Evolutionary conservation across 2,329 filamentous ascomycete species (phyloP).

Genomic region (Sporothrix euskadiensis): DNA sequence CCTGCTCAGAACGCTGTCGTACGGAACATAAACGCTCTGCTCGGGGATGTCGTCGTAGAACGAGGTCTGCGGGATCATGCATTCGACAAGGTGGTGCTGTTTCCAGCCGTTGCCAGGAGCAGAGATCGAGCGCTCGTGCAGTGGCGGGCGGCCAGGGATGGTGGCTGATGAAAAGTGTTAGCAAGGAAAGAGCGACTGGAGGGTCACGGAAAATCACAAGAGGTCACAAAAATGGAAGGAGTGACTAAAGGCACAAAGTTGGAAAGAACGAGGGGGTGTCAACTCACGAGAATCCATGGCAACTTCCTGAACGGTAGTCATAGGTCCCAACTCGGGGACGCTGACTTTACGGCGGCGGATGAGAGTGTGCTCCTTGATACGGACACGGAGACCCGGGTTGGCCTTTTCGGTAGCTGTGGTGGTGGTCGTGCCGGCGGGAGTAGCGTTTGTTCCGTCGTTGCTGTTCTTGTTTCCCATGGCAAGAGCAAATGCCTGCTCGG

Average conservation of each 20-base stretch:
- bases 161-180: constrained; percentile 53
- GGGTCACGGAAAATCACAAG: background rate
- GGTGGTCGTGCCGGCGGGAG: background rate
- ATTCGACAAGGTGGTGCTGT: constrained; percentile 47
- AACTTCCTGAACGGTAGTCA: constrained; percentile 68
- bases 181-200: constrained; percentile 19
- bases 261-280: constrained; percentile 28
- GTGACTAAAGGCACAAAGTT: too few species aligned
- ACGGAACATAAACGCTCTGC: constrained; percentile 27
- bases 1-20: constrained; percentile 35
- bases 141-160: constrained; percentile 63
- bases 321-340: constrained; percentile 64
- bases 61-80: constrained; percentile 38
- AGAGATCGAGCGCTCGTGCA: constrained; percentile 65
- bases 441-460: background rate
- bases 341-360: constrained; percentile 63
- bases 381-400: constrained; percentile 46
- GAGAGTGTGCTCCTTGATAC: constrained; percentile 59
- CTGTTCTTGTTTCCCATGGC: constrained; percentile 39
- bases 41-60: constrained; percentile 41
- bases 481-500: constrained; percentile 51
- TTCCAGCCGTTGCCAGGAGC: constrained; percentile 57
- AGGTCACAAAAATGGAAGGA: background rate
- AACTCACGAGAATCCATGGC: constrained; percentile 69
- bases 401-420: background rate